Conservation (phyloP, 1,284 basidiomycete genomes). For the Cutaneotrichosporon arboriforme region DNA sequence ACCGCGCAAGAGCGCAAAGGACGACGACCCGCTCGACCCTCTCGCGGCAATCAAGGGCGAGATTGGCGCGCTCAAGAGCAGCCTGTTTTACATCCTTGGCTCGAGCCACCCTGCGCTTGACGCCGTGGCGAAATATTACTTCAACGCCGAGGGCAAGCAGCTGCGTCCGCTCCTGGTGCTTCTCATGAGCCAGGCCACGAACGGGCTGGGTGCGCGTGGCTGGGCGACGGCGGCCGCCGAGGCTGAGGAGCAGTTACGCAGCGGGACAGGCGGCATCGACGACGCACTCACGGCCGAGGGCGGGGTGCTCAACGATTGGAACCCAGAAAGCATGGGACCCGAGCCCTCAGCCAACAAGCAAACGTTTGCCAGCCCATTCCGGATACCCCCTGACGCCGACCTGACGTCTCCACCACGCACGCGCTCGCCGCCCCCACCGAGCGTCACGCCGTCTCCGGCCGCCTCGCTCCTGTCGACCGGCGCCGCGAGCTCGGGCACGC, state of each 20-base stretch:
- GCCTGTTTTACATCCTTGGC: slow-evolving; percentile 73
- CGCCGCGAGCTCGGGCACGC: neutral
- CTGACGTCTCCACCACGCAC: neutral
- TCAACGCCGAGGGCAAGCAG: slow-evolving; percentile 75
- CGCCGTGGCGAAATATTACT: slow-evolving; percentile 88
- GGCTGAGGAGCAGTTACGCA: slow-evolving; percentile 1
- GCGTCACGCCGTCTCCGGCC: slow-evolving; percentile 13
- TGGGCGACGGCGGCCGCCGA: slow-evolving; percentile 23
- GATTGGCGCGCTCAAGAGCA: slow-evolving; percentile 66
- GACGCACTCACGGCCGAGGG: slow-evolving; percentile 41
- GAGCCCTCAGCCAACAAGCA: slow-evolving; percentile 26
- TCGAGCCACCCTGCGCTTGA: slow-evolving; percentile 82
- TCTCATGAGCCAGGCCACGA: slow-evolving; percentile 85
- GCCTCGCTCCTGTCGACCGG: slow-evolving; percentile 12
- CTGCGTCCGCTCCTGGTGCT: slow-evolving; percentile 85
- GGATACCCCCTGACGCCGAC: slow-evolving; percentile 18
- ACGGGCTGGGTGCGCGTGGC: slow-evolving; percentile 57
- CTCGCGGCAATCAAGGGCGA: slow-evolving; percentile 59
- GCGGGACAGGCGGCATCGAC: slow-evolving; percentile 32
- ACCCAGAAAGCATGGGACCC: slow-evolving; percentile 43
- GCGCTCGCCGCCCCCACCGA: neutral
- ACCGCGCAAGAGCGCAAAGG: neutral
- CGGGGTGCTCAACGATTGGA: slow-evolving; percentile 49
- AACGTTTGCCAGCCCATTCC: slow-evolving; percentile 41
- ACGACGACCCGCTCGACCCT: slow-evolving; percentile 27